A percentile compares a stretch with the other conserved stretches of the same genome.
These are phyloP conservation scores for Metarhizium brunneum DNA, from an alignment of 2,329 filamentous ascomycete genomes.

Conservation along the genomic window DNA sequence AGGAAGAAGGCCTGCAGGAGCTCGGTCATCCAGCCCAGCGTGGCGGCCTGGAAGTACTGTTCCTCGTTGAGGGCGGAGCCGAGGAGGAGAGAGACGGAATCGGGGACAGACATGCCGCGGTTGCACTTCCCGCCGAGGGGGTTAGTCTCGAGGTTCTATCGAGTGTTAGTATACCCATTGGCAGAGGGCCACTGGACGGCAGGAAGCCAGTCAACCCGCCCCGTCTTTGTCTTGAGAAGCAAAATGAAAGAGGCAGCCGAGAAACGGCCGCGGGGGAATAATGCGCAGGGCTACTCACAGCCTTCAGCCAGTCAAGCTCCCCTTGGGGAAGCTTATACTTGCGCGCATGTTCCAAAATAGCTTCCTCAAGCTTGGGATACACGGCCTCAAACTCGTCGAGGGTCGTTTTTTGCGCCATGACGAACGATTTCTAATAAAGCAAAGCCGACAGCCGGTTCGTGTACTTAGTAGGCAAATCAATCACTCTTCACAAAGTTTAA, in stretches of 20 bases:
- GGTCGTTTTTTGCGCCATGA: conserved; percentile 62
- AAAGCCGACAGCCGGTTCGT: background rate
- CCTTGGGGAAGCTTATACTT: conserved; percentile 75
- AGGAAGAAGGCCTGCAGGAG: conserved; percentile 98
- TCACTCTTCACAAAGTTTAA: background rate
- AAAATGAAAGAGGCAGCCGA: background rate
- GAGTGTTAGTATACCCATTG: background rate
- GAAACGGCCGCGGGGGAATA: background rate
- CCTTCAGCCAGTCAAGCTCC: conserved; percentile 78
- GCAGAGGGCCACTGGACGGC: too few species aligned
- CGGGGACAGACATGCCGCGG: conserved; percentile 94
- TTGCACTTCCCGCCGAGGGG: conserved; percentile 95
- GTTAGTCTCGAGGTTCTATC: conserved; percentile 74
- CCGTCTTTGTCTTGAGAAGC: too few species aligned
- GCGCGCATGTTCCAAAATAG: conserved; percentile 68
- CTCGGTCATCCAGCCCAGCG: conserved; percentile 95
- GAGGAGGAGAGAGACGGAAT: conserved; percentile 76
- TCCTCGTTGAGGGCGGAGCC: conserved; percentile 61
- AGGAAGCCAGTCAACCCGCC: too few species aligned
- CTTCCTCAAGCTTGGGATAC: conserved; percentile 77
- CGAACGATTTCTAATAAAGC: conserved; percentile 10
- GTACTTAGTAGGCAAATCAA: background rate
- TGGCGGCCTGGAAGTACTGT: conserved; percentile 81
- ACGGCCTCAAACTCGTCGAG: conserved; percentile 82
- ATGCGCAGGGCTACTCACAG: conserved; percentile 38